Evolutionary conservation across 352 stramenopile species (phyloP).

Genomic region (Blastocystis sp.): DNA sequence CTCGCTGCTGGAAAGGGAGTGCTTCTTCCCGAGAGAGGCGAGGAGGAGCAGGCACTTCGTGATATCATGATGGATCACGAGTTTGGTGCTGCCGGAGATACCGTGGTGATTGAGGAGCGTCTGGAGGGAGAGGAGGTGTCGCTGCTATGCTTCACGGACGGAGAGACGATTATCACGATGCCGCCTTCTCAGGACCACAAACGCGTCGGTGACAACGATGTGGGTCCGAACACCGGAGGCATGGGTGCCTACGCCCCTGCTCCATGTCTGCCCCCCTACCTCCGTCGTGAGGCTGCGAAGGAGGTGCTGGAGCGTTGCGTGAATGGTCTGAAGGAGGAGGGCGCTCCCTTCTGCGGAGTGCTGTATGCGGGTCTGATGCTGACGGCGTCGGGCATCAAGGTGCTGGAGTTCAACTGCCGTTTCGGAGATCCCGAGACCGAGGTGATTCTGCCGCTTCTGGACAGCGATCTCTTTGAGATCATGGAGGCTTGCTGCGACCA

Average conservation of each 20-base stretch:
- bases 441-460: conserved; percentile 86
- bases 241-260: conserved; percentile 96
- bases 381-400: conserved; percentile 70
- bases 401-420: conserved; percentile 98
- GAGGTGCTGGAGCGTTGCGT: conserved; percentile 65
- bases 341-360: conserved; percentile 90
- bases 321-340: conserved; percentile 78
- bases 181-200: conserved; percentile 97
- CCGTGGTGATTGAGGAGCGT: conserved; percentile 94
- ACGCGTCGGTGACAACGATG: conserved; percentile 86
- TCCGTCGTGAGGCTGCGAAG: conserved; percentile 79
- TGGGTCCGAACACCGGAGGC: conserved; percentile 90
- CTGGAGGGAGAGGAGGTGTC: conserved; percentile 86
- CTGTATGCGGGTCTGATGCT: conserved; percentile 98
- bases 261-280: conserved; percentile 80
- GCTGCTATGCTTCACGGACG: conserved; percentile 91
- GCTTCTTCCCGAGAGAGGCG: conserved; percentile 81
- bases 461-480: conserved; percentile 90
- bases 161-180: conserved; percentile 83
- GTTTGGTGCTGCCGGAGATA: conserved; percentile 81
- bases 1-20: conserved; percentile 97
- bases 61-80: conserved; percentile 89
- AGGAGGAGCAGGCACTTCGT: conserved; percentile 78
- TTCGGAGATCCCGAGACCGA: conserved; percentile 98
- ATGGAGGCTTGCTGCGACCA: conserved; percentile 81